Percentiles rank a stretch among this genome's conserved stretches.
These are phyloP conservation scores for Amorphotheca resinae DNA, from an alignment of 495 filamentous ascomycete species.

Conservation along the genomic window DNA sequence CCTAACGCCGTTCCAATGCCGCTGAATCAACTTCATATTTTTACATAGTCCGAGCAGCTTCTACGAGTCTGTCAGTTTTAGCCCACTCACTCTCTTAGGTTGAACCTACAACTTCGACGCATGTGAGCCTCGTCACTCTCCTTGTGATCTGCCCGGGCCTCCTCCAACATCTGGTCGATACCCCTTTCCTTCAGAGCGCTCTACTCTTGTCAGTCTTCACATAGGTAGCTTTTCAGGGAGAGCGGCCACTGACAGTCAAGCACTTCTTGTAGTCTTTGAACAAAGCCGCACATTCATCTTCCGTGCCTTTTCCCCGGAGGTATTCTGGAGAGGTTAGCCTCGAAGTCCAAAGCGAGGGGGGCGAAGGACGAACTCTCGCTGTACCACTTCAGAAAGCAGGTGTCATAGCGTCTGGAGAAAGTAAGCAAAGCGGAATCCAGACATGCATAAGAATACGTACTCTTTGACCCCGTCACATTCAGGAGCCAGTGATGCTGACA, in stretches of 20 bases:
- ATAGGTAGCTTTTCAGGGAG: background rate
- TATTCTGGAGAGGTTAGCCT: conserved; percentile 48
- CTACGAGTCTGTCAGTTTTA: background rate
- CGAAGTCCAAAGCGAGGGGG: background rate
- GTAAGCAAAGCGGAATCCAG: background rate
- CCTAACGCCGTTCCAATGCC: conserved; percentile 5
- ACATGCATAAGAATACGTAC: conserved; percentile 31
- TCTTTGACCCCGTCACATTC: conserved; percentile 86
- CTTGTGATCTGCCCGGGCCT: conserved; percentile 67
- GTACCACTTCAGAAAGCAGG: conserved; percentile 92
- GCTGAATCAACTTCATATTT: background rate
- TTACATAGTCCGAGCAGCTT: background rate
- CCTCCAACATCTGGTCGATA: conserved; percentile 76
- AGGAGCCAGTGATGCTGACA: conserved; percentile 45
- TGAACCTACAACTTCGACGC: conserved; percentile 33
- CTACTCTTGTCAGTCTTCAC: conserved; percentile 29
- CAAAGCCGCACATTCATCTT: conserved; percentile 72
- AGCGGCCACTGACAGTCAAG: conserved; percentile 45
- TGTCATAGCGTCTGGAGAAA: conserved; percentile 64
- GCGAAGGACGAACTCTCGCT: conserved; percentile 61
- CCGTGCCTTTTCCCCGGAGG: conserved; percentile 62
- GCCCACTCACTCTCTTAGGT: too few species aligned
- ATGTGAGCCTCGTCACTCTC: conserved; percentile 69
- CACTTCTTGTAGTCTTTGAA: conserved; percentile 79
- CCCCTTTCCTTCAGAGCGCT: conserved; percentile 70